Base-by-base conservation (phyloP, 139 green algal genomes). In the Volvox reticuliferus region DNA sequence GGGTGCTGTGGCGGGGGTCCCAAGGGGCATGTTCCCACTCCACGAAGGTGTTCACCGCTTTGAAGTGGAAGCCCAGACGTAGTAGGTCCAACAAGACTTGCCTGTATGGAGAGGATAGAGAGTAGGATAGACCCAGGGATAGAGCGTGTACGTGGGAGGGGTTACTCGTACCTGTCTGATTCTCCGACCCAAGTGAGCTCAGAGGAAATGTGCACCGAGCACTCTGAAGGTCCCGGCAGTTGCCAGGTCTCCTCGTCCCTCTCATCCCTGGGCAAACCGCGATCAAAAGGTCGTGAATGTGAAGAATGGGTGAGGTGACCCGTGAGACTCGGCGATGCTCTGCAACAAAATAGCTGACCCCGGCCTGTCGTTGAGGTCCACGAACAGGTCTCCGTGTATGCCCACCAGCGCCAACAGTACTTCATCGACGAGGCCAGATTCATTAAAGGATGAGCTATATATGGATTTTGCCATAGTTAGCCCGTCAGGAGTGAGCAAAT, bases 351-450 rank as follows among this genome's bases (percentile, higher is more conserved):
- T 75, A 6, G 50, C 75, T 81, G 30, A 81, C 75, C 75, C 61
- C 6, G 32, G 65, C 65, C 33, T 79, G 78, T 89, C 85, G 68
- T 68, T 30, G 28, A 17, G 24, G 86, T 94, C 93, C 14, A 98
- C 91, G 86, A 99, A 99, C 0, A 98, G 93, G 35, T 98, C 97
- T 2, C 97, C 97, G 16, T 92, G 93, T 80, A 95, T 93, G 21
- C 97, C 97, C 12, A 97, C 65, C 20, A 99, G 91, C 12, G 95
- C 95, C 44, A 98, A 88, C 30, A 98, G 89, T 78, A 99, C 92
- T 92, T 99, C 97, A 30, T 97, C 94, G 14, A 98, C 78, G 0
- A 99, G 77, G 19, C 86, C 50, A 1, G 86, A 90, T 44, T 90
- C 86, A 5, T 83, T 33, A 37, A 90, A 90, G 3, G 85, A 1